Evolutionary conservation across 192 early-diverging fungal species (phyloP).

Genomic region (Phlyctochytrium bullatum): DNA sequence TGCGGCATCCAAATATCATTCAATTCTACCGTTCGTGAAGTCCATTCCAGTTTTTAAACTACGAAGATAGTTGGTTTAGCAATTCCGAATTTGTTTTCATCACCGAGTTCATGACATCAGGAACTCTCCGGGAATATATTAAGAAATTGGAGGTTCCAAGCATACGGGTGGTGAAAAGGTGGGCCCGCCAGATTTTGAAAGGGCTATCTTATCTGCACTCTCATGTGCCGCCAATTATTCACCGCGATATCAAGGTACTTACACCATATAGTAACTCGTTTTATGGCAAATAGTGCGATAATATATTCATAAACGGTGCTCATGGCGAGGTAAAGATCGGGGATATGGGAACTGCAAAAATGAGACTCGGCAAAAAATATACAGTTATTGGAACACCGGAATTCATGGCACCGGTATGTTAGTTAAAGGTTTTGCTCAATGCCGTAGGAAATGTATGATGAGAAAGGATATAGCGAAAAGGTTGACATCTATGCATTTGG

Average conservation of each 20-base stretch:
- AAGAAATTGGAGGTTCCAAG: constrained; percentile 69
- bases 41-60: neutral
- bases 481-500: constrained; percentile 86
- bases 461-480: constrained; percentile 78
- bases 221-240: constrained; percentile 75
- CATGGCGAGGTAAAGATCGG: constrained; percentile 84
- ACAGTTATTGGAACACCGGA: constrained; percentile 83
- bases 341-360: constrained; percentile 81
- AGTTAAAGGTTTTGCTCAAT: neutral
- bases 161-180: constrained; percentile 74
- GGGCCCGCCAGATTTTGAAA: constrained; percentile 76
- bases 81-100: constrained; percentile 77
- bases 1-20: constrained; percentile 81
- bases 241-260: constrained; percentile 70
- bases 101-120: constrained; percentile 82
- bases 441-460: constrained; percentile 77
- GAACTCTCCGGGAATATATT: constrained; percentile 80
- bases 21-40: constrained; percentile 50
- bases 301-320: constrained; percentile 82
- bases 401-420: constrained; percentile 70
- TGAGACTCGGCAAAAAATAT: constrained; percentile 83
- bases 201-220: constrained; percentile 76
- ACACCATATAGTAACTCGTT: neutral
- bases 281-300: constrained; percentile 56
- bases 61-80: constrained; percentile 64